Conservation (phyloP, 768 basidiomycete genomes). For the Pleurotus citrinopileatus region DNA sequence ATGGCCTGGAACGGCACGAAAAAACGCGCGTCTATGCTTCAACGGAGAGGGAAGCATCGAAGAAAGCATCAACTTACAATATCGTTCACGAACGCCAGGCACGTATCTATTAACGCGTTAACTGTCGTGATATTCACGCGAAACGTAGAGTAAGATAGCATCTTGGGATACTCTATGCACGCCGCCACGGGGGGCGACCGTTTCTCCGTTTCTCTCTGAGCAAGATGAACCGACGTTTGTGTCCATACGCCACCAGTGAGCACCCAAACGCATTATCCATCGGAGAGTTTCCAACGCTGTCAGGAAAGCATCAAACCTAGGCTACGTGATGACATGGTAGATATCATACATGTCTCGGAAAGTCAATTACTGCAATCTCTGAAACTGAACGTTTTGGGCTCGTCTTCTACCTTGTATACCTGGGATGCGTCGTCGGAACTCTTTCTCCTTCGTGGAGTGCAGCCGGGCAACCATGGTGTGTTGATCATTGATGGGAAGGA, state of each 20-base stretch:
- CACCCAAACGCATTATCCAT: no score
- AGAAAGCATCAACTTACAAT: no score
- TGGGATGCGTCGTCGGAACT: constrained; percentile 59
- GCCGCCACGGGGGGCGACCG: constrained; percentile 25
- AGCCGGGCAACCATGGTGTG: constrained; percentile 28
- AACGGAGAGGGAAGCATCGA: no score
- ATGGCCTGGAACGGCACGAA: constrained; percentile 9
- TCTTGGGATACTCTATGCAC: constrained; percentile 64
- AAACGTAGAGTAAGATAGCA: constrained; percentile 40
- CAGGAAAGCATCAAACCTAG: constrained; percentile 46
- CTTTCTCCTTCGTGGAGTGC: constrained; percentile 48
- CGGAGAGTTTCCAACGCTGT: background rate
- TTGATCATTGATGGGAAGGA: constrained; percentile 58
- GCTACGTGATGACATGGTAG: constrained; percentile 33
- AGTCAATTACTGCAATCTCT: constrained; percentile 51
- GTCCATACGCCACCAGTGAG: constrained; percentile 61
- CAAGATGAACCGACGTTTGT: constrained; percentile 52
- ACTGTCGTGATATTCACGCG: background rate
- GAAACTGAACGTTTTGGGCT: constrained; percentile 57
- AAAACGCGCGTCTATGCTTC: background rate
- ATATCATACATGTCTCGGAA: constrained; percentile 42
- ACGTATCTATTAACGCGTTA: background rate
- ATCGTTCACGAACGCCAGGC: no score
- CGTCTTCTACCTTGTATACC: constrained; percentile 60
- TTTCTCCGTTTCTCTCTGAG: constrained; percentile 67